Conservation (phyloP, 2,329 filamentous ascomycete species). For the Diaporthe ilicicola region DNA sequence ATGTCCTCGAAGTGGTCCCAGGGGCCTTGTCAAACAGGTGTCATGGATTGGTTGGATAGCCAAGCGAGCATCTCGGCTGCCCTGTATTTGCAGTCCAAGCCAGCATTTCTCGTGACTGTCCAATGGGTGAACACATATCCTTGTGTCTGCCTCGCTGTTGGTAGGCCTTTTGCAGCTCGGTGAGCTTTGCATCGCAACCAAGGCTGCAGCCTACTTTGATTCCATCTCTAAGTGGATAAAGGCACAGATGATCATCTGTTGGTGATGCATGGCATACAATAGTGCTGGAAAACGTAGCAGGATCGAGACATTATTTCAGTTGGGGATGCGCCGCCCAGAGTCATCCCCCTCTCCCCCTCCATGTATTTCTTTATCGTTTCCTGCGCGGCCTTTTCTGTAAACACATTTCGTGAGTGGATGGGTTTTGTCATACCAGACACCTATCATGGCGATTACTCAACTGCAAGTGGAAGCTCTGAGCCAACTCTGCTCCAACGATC, state of each 20-base stretch:
- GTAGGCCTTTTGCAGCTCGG: conserved; percentile 1
- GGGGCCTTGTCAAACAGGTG: not conserved
- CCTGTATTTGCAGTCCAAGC: not conserved
- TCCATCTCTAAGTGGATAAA: not conserved
- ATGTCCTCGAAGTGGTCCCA: no score
- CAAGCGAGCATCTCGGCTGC: not conserved
- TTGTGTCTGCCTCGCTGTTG: conserved; percentile 8
- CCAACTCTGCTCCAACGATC: conserved; percentile 18
- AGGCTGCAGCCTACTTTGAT: not conserved
- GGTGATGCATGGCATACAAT: not conserved
- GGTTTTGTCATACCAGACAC: not conserved
- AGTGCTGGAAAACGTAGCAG: no score
- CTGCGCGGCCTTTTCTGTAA: not conserved
- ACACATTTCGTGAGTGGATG: not conserved
- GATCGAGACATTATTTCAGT: not conserved
- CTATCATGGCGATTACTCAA: not conserved
- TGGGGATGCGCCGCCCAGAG: not conserved
- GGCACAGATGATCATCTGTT: not conserved
- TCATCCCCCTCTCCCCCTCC: not conserved
- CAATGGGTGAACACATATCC: not conserved
- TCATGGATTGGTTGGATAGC: not conserved
- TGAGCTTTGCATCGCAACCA: not conserved
- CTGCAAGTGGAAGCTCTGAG: conserved; percentile 14
- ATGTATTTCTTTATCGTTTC: not conserved
- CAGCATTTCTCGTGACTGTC: not conserved